phyloP scores from a whole-genome alignment of 495 filamentous ascomycete species.

The Hypoxylon fuscum region DNA sequence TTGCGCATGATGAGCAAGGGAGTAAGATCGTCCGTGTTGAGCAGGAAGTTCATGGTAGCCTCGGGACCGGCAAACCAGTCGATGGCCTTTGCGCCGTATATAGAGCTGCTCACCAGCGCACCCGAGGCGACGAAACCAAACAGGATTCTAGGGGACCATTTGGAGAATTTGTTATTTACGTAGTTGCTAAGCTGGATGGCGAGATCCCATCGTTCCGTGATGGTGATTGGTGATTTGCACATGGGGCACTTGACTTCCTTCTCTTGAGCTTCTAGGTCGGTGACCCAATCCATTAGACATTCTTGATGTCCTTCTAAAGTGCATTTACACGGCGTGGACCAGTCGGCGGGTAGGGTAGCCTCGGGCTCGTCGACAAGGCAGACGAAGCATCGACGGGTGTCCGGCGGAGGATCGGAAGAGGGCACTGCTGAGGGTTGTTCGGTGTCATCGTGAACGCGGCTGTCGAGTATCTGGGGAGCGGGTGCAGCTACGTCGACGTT shows the following conservation, averaged over 20 bases:
- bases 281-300: slow-evolving; percentile 90
- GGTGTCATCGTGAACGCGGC: slow-evolving; percentile 30
- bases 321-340: slow-evolving; percentile 89
- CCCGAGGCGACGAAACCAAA: slow-evolving; percentile 63
- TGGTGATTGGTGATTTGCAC: slow-evolving; percentile 81
- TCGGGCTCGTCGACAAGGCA: slow-evolving; percentile 89
- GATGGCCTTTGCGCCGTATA: slow-evolving; percentile 50
- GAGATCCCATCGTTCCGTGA: slow-evolving; percentile 75
- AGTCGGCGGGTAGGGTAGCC: slow-evolving; percentile 67
- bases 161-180: slow-evolving; percentile 63
- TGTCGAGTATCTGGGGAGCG: slow-evolving; percentile 23
- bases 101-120: slow-evolving; percentile 53
- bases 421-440: slow-evolving; percentile 11
- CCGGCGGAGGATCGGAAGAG: slow-evolving; percentile 29
- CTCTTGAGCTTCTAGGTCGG: slow-evolving; percentile 73
- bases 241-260: slow-evolving; percentile 81
- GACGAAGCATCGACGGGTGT: slow-evolving; percentile 85
- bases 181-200: slow-evolving; percentile 67
- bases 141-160: slow-evolving; percentile 67
- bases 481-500: slow-evolving; percentile 11
- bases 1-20: slow-evolving; percentile 9
- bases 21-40: slow-evolving; percentile 7
- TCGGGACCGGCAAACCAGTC: slow-evolving; percentile 50
- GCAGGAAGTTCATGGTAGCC: slow-evolving; percentile 40
- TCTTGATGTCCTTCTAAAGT: slow-evolving; percentile 88